These are phyloP conservation scores for Stevia rebaudiana DNA, from an alignment of 140 eudicot genomes.

Conservation along the genomic window DNA sequence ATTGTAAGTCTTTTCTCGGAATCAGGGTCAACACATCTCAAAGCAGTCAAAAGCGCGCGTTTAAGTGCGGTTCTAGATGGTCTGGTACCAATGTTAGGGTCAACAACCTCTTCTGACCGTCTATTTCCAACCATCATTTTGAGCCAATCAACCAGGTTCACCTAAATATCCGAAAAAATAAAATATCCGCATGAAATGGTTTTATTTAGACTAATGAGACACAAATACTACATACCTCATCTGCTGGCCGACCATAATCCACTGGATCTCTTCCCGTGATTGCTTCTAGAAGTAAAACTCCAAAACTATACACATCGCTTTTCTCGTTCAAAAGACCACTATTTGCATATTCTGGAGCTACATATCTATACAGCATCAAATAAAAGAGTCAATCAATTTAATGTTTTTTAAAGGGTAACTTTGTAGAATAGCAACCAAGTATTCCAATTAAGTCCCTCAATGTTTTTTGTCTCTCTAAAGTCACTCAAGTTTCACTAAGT, in stretches of 20 bases:
- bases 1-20: conserved; percentile 70
- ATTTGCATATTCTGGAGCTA: conserved; percentile 97
- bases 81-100: conserved; percentile 63
- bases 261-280: conserved; percentile 94
- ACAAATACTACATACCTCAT: conserved; percentile 47
- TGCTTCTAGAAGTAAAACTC: conserved; percentile 79
- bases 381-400: not conserved
- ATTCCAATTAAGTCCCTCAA: too few relatives aligned
- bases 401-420: not conserved
- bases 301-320: conserved; percentile 84
- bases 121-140: conserved; percentile 79
- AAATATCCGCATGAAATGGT: not conserved
- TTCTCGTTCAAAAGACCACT: conserved; percentile 88
- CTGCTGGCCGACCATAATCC: conserved; percentile 76
- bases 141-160: conserved; percentile 91
- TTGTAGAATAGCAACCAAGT: too few relatives aligned
- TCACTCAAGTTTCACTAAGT: too few relatives aligned
- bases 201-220: not conserved
- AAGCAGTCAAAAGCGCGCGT: conserved; percentile 76
- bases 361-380: conserved; percentile 49
- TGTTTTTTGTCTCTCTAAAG: too few relatives aligned
- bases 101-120: conserved; percentile 86
- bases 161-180: conserved; percentile 31
- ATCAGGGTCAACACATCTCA: conserved; percentile 93
- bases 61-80: conserved; percentile 81